These are phyloP conservation scores for Tulasnella sp. DNA, from an alignment of 768 basidiomycete species.

Conservation along the genomic window DNA sequence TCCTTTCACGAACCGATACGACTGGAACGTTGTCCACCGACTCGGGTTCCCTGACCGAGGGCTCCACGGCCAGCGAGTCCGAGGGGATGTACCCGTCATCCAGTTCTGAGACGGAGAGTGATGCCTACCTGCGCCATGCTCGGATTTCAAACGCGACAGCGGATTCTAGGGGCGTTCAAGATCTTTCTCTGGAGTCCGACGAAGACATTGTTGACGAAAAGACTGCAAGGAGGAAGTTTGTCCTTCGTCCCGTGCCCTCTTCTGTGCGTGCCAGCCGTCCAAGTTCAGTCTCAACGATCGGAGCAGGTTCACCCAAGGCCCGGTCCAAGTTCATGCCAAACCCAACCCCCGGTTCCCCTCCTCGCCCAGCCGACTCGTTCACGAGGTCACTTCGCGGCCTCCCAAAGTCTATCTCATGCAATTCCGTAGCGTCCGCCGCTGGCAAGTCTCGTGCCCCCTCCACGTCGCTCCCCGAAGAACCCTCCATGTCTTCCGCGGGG, in stretches of 20 bases:
- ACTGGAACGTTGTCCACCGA: not conserved
- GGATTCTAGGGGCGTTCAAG: not conserved
- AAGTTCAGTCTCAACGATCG: slow-evolving; percentile 4
- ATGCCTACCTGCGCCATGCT: not conserved
- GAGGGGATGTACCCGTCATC: slow-evolving; percentile 1
- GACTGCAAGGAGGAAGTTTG: not conserved
- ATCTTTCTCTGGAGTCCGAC: not conserved
- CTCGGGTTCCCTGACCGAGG: slow-evolving; percentile 5
- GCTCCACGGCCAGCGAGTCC: slow-evolving; percentile 4
- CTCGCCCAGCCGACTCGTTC: not conserved
- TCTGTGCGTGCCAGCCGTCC: not conserved
- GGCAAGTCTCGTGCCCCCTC: slow-evolving; percentile 1
- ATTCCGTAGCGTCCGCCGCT: not conserved
- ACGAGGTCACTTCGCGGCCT: not conserved
- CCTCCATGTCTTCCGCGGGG: not conserved
- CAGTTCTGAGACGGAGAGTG: not conserved
- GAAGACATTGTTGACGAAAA: not conserved
- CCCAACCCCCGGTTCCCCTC: not conserved
- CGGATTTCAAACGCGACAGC: not conserved
- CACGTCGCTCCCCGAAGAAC: not conserved
- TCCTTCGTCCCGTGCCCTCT: not conserved
- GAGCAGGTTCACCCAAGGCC: not conserved
- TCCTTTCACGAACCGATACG: not conserved
- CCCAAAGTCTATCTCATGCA: slow-evolving; percentile 10
- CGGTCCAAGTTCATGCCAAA: not conserved